These are phyloP conservation scores for Parathielavia hyrcaniae DNA, from an alignment of 495 filamentous ascomycete species.

Conservation along the genomic window DNA sequence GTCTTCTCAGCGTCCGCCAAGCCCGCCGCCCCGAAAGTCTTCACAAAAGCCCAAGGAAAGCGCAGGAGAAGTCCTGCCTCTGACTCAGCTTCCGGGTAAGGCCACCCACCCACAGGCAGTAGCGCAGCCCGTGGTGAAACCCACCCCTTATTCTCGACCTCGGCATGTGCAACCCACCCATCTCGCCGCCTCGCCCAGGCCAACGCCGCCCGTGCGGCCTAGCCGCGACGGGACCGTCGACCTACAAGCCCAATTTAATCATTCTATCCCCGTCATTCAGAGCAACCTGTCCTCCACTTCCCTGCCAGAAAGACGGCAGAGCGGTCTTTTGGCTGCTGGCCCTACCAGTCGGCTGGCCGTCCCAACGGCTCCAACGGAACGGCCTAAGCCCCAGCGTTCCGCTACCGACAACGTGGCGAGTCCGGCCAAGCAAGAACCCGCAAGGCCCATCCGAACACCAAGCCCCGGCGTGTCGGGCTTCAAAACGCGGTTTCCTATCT, in stretches of 20 bases:
- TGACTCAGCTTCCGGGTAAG: slow-evolving; percentile 28
- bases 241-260: slow-evolving; percentile 50
- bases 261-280: slow-evolving; percentile 63
- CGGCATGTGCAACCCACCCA: slow-evolving; percentile 25
- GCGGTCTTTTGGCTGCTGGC: slow-evolving; percentile 33
- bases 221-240: slow-evolving; percentile 76
- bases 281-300: slow-evolving; percentile 62
- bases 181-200: slow-evolving; percentile 30
- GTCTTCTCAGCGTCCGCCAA: slow-evolving; percentile 49
- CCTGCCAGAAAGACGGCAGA: slow-evolving; percentile 40
- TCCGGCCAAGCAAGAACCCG: slow-evolving; percentile 30
- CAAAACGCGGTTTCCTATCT: slow-evolving; percentile 64
- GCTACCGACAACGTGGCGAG: slow-evolving; percentile 19
- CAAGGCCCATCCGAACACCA: slow-evolving; percentile 38
- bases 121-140: slow-evolving; percentile 33
- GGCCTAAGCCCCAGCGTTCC: slow-evolving; percentile 27
- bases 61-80: slow-evolving; percentile 32
- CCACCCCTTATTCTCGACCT: slow-evolving; percentile 29
- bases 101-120: slow-evolving; percentile 28
- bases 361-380: slow-evolving; percentile 29
- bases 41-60: slow-evolving; percentile 51
- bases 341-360: slow-evolving; percentile 28
- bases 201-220: slow-evolving; percentile 54
- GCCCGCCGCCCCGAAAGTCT: slow-evolving; percentile 57
- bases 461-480: slow-evolving; percentile 43